Evolutionary conservation across 2,329 filamentous ascomycete genomes (phyloP), one percentile per base, ranked within the genome.

Genomic region (Bipolaris bicolor): DNA sequence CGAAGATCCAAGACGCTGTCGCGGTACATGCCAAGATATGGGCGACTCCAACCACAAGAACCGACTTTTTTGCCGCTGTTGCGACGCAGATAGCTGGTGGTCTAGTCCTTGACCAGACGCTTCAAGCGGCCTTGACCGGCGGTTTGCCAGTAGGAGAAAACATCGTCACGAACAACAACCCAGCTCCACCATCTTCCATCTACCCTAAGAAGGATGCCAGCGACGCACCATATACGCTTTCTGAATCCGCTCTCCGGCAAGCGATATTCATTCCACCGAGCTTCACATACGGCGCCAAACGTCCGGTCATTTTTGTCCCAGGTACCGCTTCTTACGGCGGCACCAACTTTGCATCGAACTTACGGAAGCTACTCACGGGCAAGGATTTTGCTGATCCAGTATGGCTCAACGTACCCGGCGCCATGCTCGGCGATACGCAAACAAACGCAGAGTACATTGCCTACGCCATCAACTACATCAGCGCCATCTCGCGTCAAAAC

Each of bases 401-500:
- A 16, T 86, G 83, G 80, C 72, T 87, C 18, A 86, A 86, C 63
- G 77, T 86, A 13, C 83, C 84, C 0, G 71, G 72, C 1, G 74
- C 76, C 37, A 75, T 81, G 36, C 73, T 84, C 9, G 71, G 62
- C 20, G 83, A 87, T 55, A 78, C 77, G 0, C 84, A 86, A 61
- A 60, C 73, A 26, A 86, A 82, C 61, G 72, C 81, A 4, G 84
- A 86, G 67, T 85, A 83, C 62, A 79, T 84, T 37, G 82, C 83
- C 3, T 86, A 87, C 67, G 83, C 84, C 5, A 82, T 86, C 58
- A 83, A 86, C 72, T 86, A 86, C n/a, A 57, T 67, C 10, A 61
- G 60, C 16, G 73, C 84, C 18, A 69, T 86, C n/a, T 57, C 55
- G 18, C 7, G 24, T 11, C 39, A 43, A 13, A 57, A 54, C 33